Evolutionary conservation across 2,329 filamentous ascomycete genomes (phyloP), one percentile per base, ranked within the genome.

Genomic region (Fusarium circinatum): DNA sequence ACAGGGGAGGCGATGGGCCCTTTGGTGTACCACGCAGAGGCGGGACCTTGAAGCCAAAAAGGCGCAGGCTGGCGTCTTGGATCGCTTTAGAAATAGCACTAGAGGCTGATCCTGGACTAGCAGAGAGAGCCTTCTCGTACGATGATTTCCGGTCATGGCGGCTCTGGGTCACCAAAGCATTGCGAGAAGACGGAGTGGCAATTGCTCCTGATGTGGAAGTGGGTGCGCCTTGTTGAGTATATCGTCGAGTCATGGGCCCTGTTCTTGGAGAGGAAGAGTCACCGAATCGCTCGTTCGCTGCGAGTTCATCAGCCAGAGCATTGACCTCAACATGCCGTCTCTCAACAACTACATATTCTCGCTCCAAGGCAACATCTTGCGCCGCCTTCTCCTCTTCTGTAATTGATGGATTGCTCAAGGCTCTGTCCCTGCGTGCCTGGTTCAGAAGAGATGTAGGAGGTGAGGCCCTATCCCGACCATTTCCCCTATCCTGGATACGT

Each of bases 261-360:
- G 89, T 84, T 71, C 91, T 88, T 11, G 88, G 86, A 47, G 89
- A 86, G 36, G 84, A 80, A 30, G 73, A 87, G 81, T 68, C 86
- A 83, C 78, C 87, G 28, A 91, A 83, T 56, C 91, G 91, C 54
- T 93, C 93, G 78, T 93, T 96, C 59, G 95, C 93, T 49, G 94
- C 95, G 79, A 99, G 86, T 83, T 98, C 96, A 82, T 99, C 96
- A 28, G 96, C 96, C 78, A 99, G 93, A 6, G 96, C 96, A 81
- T 99, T 98, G 57, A 99, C 96, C 82, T 98, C 96, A 17, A 99
- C 95, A 26, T 95, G 93, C 74, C 93, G 91, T 85, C 98, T 98
- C 84, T 99, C 96, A 18, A 99, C 94, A 32, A 98, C 88, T 26
- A 99, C 96, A 78, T 98, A 99, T 75, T 98, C 96, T 74, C 96